Evolutionary conservation across 805 yeast genomes (phyloP), one percentile per base, ranked within the genome.

Genomic region (Candida qinlingensis): DNA sequence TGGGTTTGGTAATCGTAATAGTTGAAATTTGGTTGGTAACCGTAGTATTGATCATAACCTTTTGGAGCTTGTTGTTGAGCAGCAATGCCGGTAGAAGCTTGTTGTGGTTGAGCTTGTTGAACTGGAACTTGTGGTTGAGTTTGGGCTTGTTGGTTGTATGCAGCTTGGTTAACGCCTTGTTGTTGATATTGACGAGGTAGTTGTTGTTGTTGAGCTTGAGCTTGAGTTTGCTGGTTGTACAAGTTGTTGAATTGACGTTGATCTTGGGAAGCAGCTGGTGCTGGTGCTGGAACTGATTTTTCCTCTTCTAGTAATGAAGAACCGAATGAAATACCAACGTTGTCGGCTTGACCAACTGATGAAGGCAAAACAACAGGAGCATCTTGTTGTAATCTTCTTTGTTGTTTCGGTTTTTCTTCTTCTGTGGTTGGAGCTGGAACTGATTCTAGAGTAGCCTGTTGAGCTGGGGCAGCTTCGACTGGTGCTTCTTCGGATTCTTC

Each of bases 251-350:
- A 39, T 54, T 49, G 58, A 45, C 50, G 55, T 48, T 56, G 61
- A 37, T 47, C 37, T 44, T 45, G 58, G 43, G 58, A 59, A 38
- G 59, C 52, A 51, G 59, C 52, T 30, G 33, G 41, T 12, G 40
- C 31, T 28, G 44, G 33, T 41, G 44, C 48, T 4, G 41, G 5
- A 36, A 40, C 46, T 25, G 50, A 34, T 54, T 59, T 63, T 39
- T 62, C 65, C 38, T 61, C 61, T 45, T 68, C 73, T 49, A 77
- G 67, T 28, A 76, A 66, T 55, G 80, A 68, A 10, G 84, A 77
- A 48, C 87, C 87, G 58, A 82, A 81, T 34, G 84, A 80, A 38
- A 82, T 81, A 54, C 81, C 83, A 55, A 68, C 74, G 48, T 75
- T 69, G 37, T 54, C 56, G 25, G 55, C 49, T 53, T 61, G 64